Base-by-base conservation (phyloP, 352 stramenopile genomes). In the Globisporangium perplexum region DNA sequence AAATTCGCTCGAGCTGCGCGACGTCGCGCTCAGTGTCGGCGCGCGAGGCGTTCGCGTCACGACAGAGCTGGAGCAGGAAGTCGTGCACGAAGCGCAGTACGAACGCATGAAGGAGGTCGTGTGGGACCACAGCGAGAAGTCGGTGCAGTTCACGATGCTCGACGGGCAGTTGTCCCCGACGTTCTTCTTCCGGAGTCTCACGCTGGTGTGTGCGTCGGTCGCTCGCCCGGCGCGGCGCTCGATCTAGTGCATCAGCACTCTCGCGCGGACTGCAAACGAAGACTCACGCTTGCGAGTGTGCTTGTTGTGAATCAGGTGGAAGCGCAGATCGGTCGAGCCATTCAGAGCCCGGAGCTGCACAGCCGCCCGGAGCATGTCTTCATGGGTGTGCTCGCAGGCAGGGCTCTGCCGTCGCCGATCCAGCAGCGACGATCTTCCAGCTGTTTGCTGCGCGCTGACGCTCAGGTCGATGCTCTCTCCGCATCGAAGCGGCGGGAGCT, bases 71-170 rank as follows among this genome's bases (percentile, higher is more conserved):
- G 55, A 73, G 7, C 72, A 65, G 35, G 68, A 62, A 20, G 46
- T 75, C 23, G 45, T 82, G 30, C 86, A 82, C 24, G 65, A 85
- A 53, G 66, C 63, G 3, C 48, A 50, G 4, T 74, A 72, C 43
- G 55, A 50, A 0, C 15, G 57, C 23, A 65, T 90, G 50, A 86
- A 77, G 52, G 72, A 90, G 38, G 79, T 88, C 24, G 57, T 80
- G 10, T 90, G 79, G 79, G 69, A 90, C 41, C 63, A 90, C 50
- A 85, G 66, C 22, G 74, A 86, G 14, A 79, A 77, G 42, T 77
- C 74, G 0, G 46, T 90, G 8, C 51, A 61, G 14, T 88, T 90
- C 44, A 53, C 65, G 4, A 53, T 77, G 36, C 52, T 70, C 15
- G 69, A 80, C 22, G 65, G 57, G 11, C 47, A 57, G 1, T 47